Base-by-base conservation (phyloP, 2,329 filamentous ascomycete genomes). In the Cryoendolithus antarcticus region DNA sequence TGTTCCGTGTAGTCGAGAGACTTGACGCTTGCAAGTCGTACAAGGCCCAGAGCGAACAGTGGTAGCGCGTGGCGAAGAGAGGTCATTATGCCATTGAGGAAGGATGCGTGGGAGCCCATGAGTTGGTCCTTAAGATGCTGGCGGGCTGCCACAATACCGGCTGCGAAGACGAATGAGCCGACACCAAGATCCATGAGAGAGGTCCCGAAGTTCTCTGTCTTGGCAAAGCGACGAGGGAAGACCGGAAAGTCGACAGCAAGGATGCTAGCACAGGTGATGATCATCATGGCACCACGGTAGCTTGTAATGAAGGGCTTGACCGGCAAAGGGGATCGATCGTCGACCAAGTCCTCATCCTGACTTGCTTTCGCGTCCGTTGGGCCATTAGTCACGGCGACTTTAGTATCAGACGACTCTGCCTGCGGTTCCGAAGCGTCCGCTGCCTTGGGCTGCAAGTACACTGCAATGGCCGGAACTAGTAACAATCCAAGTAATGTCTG, bases 101-200 rank as follows among this genome's bases (percentile, higher is more conserved):
- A 58, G 34, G 72, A 61, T 10, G 66, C 66, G 15, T 71, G 71
- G 7, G 43, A 37, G 9, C 42, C 43, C 27, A 44, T 42, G 7
- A 44, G 42, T 34, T 55, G 46, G 51, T 82, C 76, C 57, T 82
- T 86, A 34, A 95, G 66, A 9, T 86, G 70, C 2, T 84, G 77
- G 11, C 89, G 74, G 9, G 88, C 86, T 30, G 84, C 86, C n/a
- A 96, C 86, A 28, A 95, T 68, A 15, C 91, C 91, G 10, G 82
- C 83, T 2, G 86, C 86, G 62, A 94, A 98, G 52, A 98, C 91
- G 63, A 98, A 98, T 9, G 88, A 94, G 21, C 91, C 91, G 35
- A 98, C 91, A 36, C 91, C 91, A 53, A 96, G 71, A 58, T 98
- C 91, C 91, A 98, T 98, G 45, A 98, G 66, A n/a, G 89, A 96